These are phyloP conservation scores for Candida tallmaniae DNA, from an alignment of 805 yeast genomes.

Conservation along the genomic window DNA sequence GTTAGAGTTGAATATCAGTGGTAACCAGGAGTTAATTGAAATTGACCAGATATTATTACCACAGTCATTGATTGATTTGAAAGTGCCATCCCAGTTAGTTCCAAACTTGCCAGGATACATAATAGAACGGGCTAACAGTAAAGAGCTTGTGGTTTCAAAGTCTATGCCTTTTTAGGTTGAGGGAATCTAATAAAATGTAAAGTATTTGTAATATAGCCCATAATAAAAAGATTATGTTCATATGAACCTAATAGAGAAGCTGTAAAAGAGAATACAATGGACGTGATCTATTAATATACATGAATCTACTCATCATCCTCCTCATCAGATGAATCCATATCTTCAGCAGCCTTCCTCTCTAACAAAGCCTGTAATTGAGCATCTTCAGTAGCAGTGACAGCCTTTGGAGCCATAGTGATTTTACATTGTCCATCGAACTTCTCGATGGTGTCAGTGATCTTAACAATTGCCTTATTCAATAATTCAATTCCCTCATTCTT, in stretches of 20 bases:
- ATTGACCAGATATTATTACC: conserved; percentile 37
- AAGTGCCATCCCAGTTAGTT: conserved; percentile 30
- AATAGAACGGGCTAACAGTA: conserved; percentile 36
- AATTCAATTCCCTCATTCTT: conserved; percentile 82
- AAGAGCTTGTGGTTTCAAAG: conserved; percentile 26
- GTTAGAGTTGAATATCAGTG: conserved; percentile 34
- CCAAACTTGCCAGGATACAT: conserved; percentile 33
- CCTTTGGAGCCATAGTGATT: conserved; percentile 97
- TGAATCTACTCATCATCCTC: conserved; percentile 38
- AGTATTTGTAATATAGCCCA: neutral
- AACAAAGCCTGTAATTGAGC: conserved; percentile 94
- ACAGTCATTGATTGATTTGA: conserved; percentile 31
- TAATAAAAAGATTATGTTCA: conserved; percentile 1
- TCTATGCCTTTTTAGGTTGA: conserved; percentile 18
- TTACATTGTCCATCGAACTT: conserved; percentile 81
- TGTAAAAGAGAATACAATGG: neutral
- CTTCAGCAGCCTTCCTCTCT: conserved; percentile 90
- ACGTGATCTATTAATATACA: conserved; percentile 1
- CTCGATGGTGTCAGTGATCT: conserved; percentile 65
- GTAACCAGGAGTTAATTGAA: conserved; percentile 35
- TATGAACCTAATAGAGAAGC: neutral
- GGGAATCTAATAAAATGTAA: neutral
- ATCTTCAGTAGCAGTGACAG: conserved; percentile 97
- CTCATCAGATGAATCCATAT: conserved; percentile 78
- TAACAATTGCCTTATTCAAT: conserved; percentile 74